Evolutionary conservation across 2,329 filamentous ascomycete species (phyloP).

Genomic region (Calonectria henricotiae): DNA sequence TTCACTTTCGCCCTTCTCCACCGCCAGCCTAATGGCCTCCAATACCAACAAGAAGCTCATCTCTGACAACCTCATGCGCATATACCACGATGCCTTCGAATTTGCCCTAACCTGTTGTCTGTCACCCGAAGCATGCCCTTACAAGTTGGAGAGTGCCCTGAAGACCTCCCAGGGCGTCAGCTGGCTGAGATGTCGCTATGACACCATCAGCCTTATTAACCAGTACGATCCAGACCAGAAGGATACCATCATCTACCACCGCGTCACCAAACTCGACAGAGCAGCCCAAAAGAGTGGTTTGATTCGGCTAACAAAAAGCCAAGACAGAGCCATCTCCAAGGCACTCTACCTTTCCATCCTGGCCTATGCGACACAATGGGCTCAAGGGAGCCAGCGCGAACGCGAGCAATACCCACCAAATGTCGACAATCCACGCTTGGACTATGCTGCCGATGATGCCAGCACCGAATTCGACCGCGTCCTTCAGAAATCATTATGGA

Average conservation of each 20-base stretch:
- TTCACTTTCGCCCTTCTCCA: constrained; percentile 49
- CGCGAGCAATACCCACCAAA: constrained; percentile 46
- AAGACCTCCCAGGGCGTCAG: constrained; percentile 46
- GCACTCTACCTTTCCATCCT: constrained; percentile 67
- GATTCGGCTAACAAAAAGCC: constrained; percentile 58
- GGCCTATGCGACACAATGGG: constrained; percentile 69
- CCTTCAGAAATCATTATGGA: constrained; percentile 59
- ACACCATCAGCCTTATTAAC: constrained; percentile 46
- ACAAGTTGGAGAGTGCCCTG: constrained; percentile 51
- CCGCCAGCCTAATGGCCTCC: constrained; percentile 47
- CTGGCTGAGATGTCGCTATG: constrained; percentile 50
- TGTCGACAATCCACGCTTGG: constrained; percentile 43
- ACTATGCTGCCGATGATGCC: constrained; percentile 42
- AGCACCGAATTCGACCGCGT: constrained; percentile 59
- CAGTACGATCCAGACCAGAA: constrained; percentile 47
- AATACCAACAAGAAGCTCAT: constrained; percentile 51
- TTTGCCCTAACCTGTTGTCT: constrained; percentile 70
- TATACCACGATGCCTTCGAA: constrained; percentile 71
- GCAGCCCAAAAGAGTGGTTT: constrained; percentile 60
- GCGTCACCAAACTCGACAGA: constrained; percentile 66
- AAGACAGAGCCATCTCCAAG: constrained; percentile 63
- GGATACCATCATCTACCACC: constrained; percentile 65
- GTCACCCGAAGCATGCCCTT: constrained; percentile 69
- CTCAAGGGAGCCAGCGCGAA: constrained; percentile 50
- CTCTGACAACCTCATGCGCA: constrained; percentile 52